phyloP scores from a whole-genome alignment of 129 eudicot genomes.

The Smallanthus sonchifolius region DNA sequence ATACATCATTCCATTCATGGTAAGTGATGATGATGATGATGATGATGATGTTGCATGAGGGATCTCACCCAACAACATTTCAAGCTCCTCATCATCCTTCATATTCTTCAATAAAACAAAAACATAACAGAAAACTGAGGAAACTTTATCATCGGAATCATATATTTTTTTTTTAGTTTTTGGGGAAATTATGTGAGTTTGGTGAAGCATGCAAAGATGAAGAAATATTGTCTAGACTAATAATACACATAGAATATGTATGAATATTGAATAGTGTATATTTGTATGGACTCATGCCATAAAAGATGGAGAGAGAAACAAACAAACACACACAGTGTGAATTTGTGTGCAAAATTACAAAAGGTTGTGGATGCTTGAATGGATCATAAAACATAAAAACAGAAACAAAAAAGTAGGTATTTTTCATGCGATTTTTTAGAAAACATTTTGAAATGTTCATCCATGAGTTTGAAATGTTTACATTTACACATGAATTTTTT shows the following conservation, averaged over 20 bases:
- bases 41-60: constrained; percentile 61
- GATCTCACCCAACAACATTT: constrained; percentile 75
- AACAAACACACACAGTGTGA: constrained; percentile 29
- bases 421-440: too few species aligned
- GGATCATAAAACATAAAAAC: constrained; percentile 5
- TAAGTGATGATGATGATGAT: constrained; percentile 16
- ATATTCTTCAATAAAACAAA: too few species aligned
- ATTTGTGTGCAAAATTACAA: constrained; percentile 30
- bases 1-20: constrained; percentile 31
- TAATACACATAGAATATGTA: constrained; percentile 37
- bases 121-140: too few species aligned
- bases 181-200: constrained; percentile 40
- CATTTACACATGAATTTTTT: too few species aligned
- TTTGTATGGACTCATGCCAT: constrained; percentile 48
- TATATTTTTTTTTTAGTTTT: constrained; percentile 23
- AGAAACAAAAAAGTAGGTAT: not conserved
- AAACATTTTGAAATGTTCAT: too few species aligned
- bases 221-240: constrained; percentile 36
- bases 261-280: constrained; percentile 18
- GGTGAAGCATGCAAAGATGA: constrained; percentile 81
- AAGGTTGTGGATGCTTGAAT: not conserved
- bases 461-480: too few species aligned
- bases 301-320: constrained; percentile 50
- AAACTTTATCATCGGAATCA: too few species aligned
- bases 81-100: constrained; percentile 77